Evolutionary conservation across 75 land plant species (phyloP).

Genomic region (Pinus taeda): DNA sequence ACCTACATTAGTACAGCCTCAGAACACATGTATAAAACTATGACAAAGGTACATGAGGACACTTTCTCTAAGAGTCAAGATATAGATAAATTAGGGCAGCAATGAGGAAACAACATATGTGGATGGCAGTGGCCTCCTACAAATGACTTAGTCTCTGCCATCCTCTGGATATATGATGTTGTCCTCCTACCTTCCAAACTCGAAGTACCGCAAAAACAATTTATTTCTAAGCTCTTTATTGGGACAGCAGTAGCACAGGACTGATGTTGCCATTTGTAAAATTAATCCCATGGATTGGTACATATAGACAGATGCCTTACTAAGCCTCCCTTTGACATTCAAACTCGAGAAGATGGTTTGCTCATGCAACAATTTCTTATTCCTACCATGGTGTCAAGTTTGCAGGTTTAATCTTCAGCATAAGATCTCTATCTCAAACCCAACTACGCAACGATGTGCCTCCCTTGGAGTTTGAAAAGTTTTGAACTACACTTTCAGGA

Average conservation of each 20-base stretch:
- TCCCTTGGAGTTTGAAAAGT: not conserved
- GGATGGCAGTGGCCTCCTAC: not conserved
- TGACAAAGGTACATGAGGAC: no score
- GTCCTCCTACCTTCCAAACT: not conserved
- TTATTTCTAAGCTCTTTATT: not conserved
- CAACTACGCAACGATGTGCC: not conserved
- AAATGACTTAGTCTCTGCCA: not conserved
- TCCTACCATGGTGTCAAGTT: not conserved
- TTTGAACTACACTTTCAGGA: not conserved
- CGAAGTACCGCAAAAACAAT: not conserved
- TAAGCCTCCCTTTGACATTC: not conserved
- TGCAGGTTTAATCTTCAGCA: constrained; percentile 1
- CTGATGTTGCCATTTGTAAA: not conserved
- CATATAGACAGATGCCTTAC: not conserved
- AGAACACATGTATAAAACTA: no score
- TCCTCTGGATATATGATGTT: not conserved
- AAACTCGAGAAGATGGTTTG: not conserved
- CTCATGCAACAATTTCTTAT: not conserved
- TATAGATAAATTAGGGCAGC: not conserved
- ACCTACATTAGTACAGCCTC: no score
- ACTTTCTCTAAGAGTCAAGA: not conserved
- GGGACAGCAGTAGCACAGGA: not conserved
- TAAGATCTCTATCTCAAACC: not conserved
- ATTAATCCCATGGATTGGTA: not conserved
- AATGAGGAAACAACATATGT: not conserved